These are phyloP conservation scores for Calonectria pseudoreteaudii DNA, from an alignment of 2,329 filamentous ascomycete species.

Conservation along the genomic window DNA sequence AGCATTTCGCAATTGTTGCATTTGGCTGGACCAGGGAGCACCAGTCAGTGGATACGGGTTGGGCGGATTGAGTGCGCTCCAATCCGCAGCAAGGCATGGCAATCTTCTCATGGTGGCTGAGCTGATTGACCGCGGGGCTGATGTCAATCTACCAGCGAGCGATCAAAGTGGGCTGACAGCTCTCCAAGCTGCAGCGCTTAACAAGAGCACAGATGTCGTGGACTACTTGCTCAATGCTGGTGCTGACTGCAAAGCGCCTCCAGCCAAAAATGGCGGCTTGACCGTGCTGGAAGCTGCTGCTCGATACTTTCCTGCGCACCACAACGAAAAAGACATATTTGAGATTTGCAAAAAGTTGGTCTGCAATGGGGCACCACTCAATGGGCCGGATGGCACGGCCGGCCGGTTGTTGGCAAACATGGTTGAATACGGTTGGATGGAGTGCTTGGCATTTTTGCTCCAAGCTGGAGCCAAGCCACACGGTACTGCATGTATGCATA, in stretches of 20 bases:
- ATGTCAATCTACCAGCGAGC: constrained; percentile 9
- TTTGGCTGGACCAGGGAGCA: not conserved
- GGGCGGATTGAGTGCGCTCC: not conserved
- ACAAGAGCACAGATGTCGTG: not conserved
- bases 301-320: too few relatives aligned
- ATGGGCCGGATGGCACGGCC: not conserved
- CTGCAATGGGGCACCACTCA: not conserved
- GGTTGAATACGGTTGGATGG: not conserved
- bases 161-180: not conserved
- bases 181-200: not conserved
- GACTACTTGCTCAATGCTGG: constrained; percentile 16
- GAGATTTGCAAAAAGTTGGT: not conserved
- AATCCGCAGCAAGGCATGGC: not conserved
- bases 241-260: not conserved
- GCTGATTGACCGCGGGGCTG: not conserved
- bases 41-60: constrained; percentile 9
- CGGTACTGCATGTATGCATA: not conserved
- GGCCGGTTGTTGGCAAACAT: not conserved
- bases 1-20: not conserved
- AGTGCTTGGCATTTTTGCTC: not conserved
- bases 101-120: not conserved
- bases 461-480: not conserved
- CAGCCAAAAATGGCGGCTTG: not conserved
- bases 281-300: constrained; percentile 1
- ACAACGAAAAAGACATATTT: not conserved